Conservation (phyloP, 306 rosid species). For the Astragalus glycyphyllos region DNA sequence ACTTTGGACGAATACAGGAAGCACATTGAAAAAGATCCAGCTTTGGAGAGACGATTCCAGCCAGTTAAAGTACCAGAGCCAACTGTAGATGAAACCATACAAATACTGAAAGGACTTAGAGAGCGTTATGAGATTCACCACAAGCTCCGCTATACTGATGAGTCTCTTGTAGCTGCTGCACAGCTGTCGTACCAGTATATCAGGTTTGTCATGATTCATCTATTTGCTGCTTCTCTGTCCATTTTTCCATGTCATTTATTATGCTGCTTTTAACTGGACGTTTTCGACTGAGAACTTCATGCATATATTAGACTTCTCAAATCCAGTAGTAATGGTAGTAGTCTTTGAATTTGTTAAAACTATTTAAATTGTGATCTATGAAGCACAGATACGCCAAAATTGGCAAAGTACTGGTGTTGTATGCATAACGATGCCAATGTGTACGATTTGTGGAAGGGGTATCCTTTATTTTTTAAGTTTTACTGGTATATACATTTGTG, state of each 20-base stretch:
- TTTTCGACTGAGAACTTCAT: constrained; percentile 13
- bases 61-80: constrained; percentile 99
- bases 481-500: background rate
- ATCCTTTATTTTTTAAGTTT: background rate
- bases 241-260: background rate
- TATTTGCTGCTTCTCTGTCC: constrained; percentile 18
- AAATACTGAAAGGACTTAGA: constrained; percentile 87
- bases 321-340: constrained; percentile 6
- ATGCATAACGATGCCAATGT: background rate
- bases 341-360: background rate
- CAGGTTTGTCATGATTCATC: constrained; percentile 57
- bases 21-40: constrained; percentile 97
- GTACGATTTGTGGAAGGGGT: background rate
- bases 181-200: constrained; percentile 93
- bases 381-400: background rate
- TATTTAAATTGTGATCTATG: background rate
- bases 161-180: constrained; percentile 89
- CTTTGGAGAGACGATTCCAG: constrained; percentile 95
- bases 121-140: constrained; percentile 99
- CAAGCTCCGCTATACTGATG: constrained; percentile 98
- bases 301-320: background rate
- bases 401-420: background rate
- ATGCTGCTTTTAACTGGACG: constrained; percentile 16
- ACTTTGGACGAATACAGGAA: constrained; percentile 97
- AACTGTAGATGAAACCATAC: constrained; percentile 93